Base-by-base conservation (phyloP, 202 grass and related monocot species). In the Miscanthus sacchariflorus region DNA sequence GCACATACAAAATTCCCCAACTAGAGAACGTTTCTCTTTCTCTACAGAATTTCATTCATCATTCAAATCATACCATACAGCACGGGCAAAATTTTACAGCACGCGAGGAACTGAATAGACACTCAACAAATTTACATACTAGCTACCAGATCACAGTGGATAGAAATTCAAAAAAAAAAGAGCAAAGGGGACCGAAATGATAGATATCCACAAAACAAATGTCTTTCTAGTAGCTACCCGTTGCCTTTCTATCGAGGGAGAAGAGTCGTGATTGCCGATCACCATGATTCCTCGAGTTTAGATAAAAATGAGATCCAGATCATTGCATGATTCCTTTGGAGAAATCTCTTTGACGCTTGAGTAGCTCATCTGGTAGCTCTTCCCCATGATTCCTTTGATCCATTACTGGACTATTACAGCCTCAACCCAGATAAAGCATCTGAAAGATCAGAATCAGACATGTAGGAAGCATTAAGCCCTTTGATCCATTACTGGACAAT, bases 361-460 rank as follows among this genome's bases (percentile, higher is more conserved):
- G 33, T 65, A 92, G 87, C 83, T 93, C 82, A 87, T 76, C 72
- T 58, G 87, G 80, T 35, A 91, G 44, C 30, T 91, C 86, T 42
- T 87, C 79, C 15, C 69, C 90, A 80, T 63, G 65, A 73, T 68
- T 70, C 35, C 73, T 72, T 88, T 80, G 83, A 88, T 84, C 70
- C 77, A 83, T 36, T 78, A 76, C 11, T 81, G 36, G 71, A 40
- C 38, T 46, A 79, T 35, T 81, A 65, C 56, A 95, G 81, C 76
- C 79, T 85, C 77, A 95, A 76, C 6, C 84, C 77, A 84, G 83
- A 91, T 67, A 95, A 84, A 85, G 80, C 81, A 87, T 81, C 80
- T 87, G 86, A 83, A 69, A 85, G 78, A 91, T 89, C 88, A 83
- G 61, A 71, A 63, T 72, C 85, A 15, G 61, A 85, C 30, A 50